phyloP scores from a whole-genome alignment of 2,329 filamentous ascomycete species.

The Peltaster fructicola region DNA sequence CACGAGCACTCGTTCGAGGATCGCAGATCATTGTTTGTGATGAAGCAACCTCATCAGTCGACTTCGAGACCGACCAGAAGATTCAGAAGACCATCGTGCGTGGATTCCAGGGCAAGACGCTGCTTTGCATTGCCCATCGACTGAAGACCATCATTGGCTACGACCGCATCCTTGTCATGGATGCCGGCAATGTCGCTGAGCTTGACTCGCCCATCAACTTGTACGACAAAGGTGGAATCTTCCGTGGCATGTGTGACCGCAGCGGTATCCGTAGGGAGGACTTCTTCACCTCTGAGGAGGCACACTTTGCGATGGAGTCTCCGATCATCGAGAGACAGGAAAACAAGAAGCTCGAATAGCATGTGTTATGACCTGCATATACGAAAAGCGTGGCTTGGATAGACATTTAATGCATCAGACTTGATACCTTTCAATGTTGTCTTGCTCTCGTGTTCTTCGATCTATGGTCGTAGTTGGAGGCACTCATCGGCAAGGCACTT shows the following conservation, averaged over 20 bases:
- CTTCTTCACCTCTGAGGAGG: slow-evolving; percentile 21
- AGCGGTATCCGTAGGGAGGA: slow-evolving; percentile 51
- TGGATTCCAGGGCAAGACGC: slow-evolving; percentile 70
- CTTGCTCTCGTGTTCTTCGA: no score
- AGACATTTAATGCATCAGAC: no score
- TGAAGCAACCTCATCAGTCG: slow-evolving; percentile 82
- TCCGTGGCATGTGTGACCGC: slow-evolving; percentile 75
- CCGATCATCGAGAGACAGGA: slow-evolving; percentile 11
- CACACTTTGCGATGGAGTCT: slow-evolving; percentile 11
- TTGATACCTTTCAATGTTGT: no score
- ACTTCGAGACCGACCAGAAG: slow-evolving; percentile 93
- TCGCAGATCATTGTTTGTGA: slow-evolving; percentile 92
- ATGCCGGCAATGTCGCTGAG: slow-evolving; percentile 72
- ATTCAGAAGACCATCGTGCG: slow-evolving; percentile 78
- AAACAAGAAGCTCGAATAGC: no score
- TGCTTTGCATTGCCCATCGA: slow-evolving; percentile 84
- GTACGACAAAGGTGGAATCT: slow-evolving; percentile 61
- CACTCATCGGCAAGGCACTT: no score
- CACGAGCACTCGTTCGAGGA: slow-evolving; percentile 71
- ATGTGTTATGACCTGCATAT: no score
- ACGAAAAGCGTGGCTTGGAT: no score
- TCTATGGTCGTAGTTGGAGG: no score
- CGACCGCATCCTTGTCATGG: slow-evolving; percentile 95
- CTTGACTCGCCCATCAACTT: slow-evolving; percentile 58
- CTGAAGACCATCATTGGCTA: slow-evolving; percentile 82